phyloP scores from a whole-genome alignment of 495 filamentous ascomycete species.

The Talaromyces thailandensis region DNA sequence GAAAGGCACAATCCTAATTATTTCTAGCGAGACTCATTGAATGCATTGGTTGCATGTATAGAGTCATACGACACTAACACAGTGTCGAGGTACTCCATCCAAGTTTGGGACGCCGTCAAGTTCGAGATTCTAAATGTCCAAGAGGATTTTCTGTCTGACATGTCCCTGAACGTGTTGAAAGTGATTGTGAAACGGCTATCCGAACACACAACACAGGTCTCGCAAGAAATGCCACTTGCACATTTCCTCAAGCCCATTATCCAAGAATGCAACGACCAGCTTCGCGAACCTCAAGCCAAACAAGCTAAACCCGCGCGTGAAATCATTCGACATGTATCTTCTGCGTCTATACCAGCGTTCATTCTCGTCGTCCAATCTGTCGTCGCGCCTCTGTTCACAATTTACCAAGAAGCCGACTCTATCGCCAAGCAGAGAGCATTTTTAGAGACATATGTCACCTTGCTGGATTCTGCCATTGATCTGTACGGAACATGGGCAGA shows the following conservation, averaged over 20 bases:
- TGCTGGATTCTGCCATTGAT: constrained; percentile 47
- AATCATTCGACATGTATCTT: constrained; percentile 49
- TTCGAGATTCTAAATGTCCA: constrained; percentile 70
- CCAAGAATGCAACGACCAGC: constrained; percentile 62
- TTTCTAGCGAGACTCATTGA: constrained; percentile 58
- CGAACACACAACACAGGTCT: constrained; percentile 36
- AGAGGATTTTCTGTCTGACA: constrained; percentile 59
- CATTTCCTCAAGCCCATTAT: constrained; percentile 54
- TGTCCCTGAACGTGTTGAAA: constrained; percentile 45
- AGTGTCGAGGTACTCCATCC: constrained; percentile 58
- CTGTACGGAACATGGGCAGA: constrained; percentile 51
- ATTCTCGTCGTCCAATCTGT: constrained; percentile 45
- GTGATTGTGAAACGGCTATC: constrained; percentile 52
- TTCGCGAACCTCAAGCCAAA: constrained; percentile 69
- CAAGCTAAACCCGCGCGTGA: constrained; percentile 61
- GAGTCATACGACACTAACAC: constrained; percentile 50
- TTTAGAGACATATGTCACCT: constrained; percentile 50
- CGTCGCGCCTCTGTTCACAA: constrained; percentile 49
- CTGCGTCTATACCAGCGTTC: constrained; percentile 45
- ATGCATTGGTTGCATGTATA: constrained; percentile 54
- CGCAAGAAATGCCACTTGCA: constrained; percentile 44
- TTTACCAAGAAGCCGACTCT: constrained; percentile 56
- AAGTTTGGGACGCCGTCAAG: constrained; percentile 66
- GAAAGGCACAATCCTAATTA: constrained; percentile 17
- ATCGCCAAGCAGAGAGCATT: constrained; percentile 61